Evolutionary conservation across 305 asterid species (phyloP).

Genomic region (Fraxinus dipetala): DNA sequence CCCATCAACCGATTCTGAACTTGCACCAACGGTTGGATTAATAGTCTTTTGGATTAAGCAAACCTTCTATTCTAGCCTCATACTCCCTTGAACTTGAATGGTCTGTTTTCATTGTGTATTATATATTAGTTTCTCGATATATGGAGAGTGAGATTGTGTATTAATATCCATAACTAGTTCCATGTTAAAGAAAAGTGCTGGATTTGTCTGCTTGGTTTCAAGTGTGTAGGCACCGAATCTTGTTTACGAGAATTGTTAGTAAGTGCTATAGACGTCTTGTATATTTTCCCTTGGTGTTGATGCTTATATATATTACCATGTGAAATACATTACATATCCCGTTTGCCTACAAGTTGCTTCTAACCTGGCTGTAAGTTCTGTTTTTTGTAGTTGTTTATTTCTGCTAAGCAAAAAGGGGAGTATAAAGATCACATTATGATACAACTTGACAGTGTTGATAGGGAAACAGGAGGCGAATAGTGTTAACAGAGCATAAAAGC

Average conservation of each 20-base stretch:
- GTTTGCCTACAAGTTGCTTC: neutral
- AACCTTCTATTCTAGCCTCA: neutral
- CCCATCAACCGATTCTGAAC: neutral
- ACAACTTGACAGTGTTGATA: neutral
- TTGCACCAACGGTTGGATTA: neutral
- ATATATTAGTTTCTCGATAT: neutral
- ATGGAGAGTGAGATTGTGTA: slow-evolving; percentile 1
- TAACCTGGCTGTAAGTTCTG: neutral
- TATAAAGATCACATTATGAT: neutral
- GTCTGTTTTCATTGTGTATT: neutral
- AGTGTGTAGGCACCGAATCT: neutral
- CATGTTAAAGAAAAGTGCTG: neutral
- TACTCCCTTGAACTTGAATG: neutral
- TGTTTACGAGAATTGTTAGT: neutral
- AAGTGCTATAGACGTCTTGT: neutral
- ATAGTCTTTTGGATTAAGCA: neutral
- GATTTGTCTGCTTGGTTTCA: neutral
- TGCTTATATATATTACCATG: neutral
- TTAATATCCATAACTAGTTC: neutral
- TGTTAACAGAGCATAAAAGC: neutral
- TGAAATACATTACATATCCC: neutral
- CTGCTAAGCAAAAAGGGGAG: neutral
- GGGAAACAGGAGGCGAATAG: neutral
- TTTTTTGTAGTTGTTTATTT: neutral
- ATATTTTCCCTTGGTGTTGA: neutral